phyloP scores from a whole-genome alignment of 306 rosid genomes.

The Trifolium dubium region DNA sequence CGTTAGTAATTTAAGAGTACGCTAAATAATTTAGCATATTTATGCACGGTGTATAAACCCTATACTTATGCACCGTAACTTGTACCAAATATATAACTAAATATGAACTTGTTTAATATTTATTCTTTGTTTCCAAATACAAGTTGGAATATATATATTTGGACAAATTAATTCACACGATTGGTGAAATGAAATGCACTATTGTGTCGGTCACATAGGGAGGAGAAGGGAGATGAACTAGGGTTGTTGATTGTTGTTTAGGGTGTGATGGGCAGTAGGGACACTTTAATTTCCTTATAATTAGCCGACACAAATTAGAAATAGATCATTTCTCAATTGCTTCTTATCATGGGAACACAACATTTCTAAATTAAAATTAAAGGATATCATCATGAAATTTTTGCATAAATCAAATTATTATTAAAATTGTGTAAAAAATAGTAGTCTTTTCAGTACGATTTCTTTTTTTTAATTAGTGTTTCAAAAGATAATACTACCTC shows the following conservation, averaged over 20 bases:
- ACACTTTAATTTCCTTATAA: slow-evolving; percentile 33
- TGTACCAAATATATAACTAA: too few species aligned
- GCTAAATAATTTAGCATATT: too few species aligned
- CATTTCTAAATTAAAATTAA: background rate
- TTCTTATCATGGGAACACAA: slow-evolving; percentile 21
- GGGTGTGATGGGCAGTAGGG: slow-evolving; percentile 44
- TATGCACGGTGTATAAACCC: too few species aligned
- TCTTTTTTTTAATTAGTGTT: too few species aligned
- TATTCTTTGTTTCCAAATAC: background rate
- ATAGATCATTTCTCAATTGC: slow-evolving; percentile 34
- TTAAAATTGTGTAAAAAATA: too few species aligned
- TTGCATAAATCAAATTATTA: too few species aligned
- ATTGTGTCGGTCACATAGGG: slow-evolving; percentile 61
- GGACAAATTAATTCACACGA: slow-evolving; percentile 32
- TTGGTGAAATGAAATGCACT: slow-evolving; percentile 43
- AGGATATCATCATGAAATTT: background rate
- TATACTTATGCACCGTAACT: too few species aligned
- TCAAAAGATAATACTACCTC: too few species aligned
- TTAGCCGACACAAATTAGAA: slow-evolving; percentile 60
- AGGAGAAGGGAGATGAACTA: slow-evolving; percentile 1
- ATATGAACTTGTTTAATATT: too few species aligned
- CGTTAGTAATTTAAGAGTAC: too few species aligned
- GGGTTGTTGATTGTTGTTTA: background rate
- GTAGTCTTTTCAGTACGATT: too few species aligned
- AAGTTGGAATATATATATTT: slow-evolving; percentile 19